A percentile compares a stretch with the other conserved stretches of the same genome.
Evolutionary conservation across 805 yeast species (phyloP).

Genomic region (Ogataea nonfermentans): DNA sequence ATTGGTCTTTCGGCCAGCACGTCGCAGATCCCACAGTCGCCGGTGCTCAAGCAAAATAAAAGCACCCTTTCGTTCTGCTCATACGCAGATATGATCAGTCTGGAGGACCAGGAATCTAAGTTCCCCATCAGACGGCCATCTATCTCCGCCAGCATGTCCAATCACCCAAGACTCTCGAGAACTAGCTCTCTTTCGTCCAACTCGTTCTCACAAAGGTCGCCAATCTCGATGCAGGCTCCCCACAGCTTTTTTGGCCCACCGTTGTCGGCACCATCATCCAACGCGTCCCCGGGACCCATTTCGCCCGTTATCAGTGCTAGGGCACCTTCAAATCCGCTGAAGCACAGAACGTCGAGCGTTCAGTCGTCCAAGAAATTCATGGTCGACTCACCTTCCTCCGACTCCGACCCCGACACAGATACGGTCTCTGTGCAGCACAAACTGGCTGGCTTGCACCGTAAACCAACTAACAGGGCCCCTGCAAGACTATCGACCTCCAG

Average conservation of each 20-base stretch:
- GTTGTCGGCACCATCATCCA: conserved; percentile 10
- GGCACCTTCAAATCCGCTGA: conserved; percentile 18
- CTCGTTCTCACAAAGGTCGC: conserved; percentile 23
- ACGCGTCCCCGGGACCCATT: conserved; percentile 13
- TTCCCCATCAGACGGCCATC: conserved; percentile 58
- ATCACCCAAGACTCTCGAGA: conserved; percentile 26
- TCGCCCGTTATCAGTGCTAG: conserved; percentile 16
- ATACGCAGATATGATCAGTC: conserved; percentile 74
- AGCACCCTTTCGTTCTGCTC: conserved; percentile 57
- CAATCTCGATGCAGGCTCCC: conserved; percentile 11
- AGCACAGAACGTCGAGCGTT: conserved; percentile 15
- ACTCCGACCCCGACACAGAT: conserved; percentile 20
- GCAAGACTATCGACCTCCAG: conserved; percentile 11
- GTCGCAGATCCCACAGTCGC: conserved; percentile 23
- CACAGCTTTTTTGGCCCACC: conserved; percentile 17
- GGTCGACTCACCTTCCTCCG: conserved; percentile 27
- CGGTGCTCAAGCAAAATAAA: conserved; percentile 27
- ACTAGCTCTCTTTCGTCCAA: conserved; percentile 26
- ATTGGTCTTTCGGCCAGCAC: conserved; percentile 11
- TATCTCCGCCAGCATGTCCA: conserved; percentile 42
- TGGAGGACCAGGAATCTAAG: conserved; percentile 51
- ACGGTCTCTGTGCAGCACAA: conserved; percentile 15
- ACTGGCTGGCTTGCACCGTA: conserved; percentile 27
- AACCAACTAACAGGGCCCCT: conserved; percentile 19
- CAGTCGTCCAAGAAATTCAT: conserved; percentile 27